Evolutionary conservation across 2,329 filamentous ascomycete genomes (phyloP).

Genomic region (Rhexocercosporidium sp.): DNA sequence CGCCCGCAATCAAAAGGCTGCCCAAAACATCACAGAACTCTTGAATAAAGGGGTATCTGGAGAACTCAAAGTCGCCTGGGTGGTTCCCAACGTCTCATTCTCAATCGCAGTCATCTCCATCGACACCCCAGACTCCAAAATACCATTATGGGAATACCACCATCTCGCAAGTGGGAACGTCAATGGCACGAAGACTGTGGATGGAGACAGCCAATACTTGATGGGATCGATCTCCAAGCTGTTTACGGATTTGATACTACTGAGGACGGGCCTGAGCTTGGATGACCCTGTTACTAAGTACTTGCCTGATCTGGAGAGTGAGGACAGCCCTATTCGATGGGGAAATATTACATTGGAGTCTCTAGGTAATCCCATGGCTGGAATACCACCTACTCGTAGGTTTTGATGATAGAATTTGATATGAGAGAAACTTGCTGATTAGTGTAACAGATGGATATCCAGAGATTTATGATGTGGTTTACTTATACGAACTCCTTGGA

Average conservation of each 20-base stretch:
- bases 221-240: constrained; percentile 9
- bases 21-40: background rate
- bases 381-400: constrained; percentile 11
- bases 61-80: background rate
- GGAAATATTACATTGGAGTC: background rate
- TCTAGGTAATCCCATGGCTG: constrained; percentile 3
- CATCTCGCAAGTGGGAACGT: constrained; percentile 1
- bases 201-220: constrained; percentile 12
- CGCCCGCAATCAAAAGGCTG: background rate
- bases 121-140: background rate
- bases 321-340: background rate
- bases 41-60: background rate
- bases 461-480: constrained; percentile 10
- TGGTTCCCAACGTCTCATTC: constrained; percentile 7
- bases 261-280: background rate
- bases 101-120: constrained; percentile 13
- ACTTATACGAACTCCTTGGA: constrained; percentile 3
- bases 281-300: background rate
- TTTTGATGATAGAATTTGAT: background rate
- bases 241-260: background rate
- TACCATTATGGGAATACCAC: constrained; percentile 14
- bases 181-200: constrained; percentile 3
- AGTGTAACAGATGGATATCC: constrained; percentile 7
- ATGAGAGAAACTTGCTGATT: too few relatives aligned
- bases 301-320: background rate